Evolutionary conservation across 495 filamentous ascomycete species (phyloP).

Genomic region (Daldinia childiae): DNA sequence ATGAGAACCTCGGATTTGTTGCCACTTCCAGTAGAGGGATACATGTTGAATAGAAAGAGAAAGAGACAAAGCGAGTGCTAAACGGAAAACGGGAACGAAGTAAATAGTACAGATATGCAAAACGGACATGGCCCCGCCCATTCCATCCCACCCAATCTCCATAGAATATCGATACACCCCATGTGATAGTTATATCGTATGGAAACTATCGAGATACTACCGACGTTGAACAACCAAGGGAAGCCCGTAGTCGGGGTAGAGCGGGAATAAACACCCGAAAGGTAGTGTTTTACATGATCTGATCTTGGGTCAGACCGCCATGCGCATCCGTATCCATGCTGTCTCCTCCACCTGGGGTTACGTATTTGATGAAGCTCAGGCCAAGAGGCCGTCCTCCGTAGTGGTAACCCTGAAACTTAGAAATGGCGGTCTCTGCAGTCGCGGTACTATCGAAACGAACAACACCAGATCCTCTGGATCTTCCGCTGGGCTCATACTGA

Average conservation of each 20-base stretch:
- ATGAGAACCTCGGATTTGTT: constrained; percentile 18
- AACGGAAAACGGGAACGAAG: constrained; percentile 13
- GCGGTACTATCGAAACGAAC: constrained; percentile 87
- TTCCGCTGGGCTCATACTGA: constrained; percentile 96
- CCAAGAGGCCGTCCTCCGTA: constrained; percentile 96
- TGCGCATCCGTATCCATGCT: constrained; percentile 86
- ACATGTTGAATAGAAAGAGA: constrained; percentile 13
- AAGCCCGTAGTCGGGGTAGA: not conserved
- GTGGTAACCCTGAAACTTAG: constrained; percentile 97
- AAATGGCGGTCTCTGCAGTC: constrained; percentile 91
- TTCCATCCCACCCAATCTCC: constrained; percentile 27
- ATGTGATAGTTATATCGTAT: constrained; percentile 14
- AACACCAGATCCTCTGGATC: constrained; percentile 93
- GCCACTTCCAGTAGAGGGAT: constrained; percentile 24
- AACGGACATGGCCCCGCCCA: constrained; percentile 26
- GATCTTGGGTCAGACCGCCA: constrained; percentile 85
- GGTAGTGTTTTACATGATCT: constrained; percentile 79
- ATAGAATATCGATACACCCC: constrained; percentile 6
- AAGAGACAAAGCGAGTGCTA: constrained; percentile 22
- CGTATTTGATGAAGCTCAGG: constrained; percentile 90
- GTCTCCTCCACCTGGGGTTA: constrained; percentile 71
- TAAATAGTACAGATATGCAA: constrained; percentile 40
- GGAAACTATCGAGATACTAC: constrained; percentile 6
- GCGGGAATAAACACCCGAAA: not conserved
- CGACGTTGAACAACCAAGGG: not conserved